phyloP scores from a whole-genome alignment of 108 stramenopile genomes.

The Thalassiosira profunda region DNA sequence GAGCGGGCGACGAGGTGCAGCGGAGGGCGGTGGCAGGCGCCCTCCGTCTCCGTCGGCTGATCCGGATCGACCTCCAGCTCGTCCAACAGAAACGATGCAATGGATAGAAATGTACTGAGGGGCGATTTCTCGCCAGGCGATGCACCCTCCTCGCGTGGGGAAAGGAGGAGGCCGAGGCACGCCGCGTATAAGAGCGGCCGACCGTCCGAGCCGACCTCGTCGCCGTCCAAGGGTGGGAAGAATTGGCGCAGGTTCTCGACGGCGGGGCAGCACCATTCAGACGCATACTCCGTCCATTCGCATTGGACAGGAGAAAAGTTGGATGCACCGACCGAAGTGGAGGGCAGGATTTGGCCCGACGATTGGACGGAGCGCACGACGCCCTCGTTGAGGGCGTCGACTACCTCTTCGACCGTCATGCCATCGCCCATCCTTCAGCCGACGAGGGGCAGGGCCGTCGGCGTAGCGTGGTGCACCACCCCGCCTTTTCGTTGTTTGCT shows the following conservation, averaged over 20 bases:
- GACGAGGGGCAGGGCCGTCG: too few relatives aligned
- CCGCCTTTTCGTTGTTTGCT: too few relatives aligned
- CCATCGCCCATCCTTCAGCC: too few relatives aligned
- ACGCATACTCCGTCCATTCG: conserved; percentile 46
- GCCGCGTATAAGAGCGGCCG: conserved; percentile 42
- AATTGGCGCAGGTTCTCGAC: conserved; percentile 35
- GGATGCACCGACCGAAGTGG: conserved; percentile 6
- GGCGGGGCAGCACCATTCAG: conserved; percentile 2
- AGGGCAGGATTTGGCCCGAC: conserved; percentile 29
- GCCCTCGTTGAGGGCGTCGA: conserved; percentile 41
- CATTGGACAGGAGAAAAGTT: conserved; percentile 17
- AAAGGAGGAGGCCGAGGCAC: conserved; percentile 41
- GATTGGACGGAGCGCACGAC: conserved; percentile 28
- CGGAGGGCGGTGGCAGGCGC: conserved; percentile 40
- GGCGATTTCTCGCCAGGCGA: conserved; percentile 10
- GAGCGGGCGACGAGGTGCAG: conserved; percentile 46
- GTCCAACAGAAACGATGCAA: conserved; percentile 33
- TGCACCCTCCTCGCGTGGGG: conserved; percentile 4
- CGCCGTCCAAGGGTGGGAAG: conserved; percentile 24
- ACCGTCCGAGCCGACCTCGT: conserved; percentile 31
- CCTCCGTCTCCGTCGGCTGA: conserved; percentile 34
- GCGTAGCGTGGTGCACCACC: too few relatives aligned
- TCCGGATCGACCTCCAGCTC: conserved; percentile 34
- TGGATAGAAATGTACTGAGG: conserved; percentile 36
- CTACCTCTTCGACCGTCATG: conserved; percentile 15